These are phyloP conservation scores for Sclerotinia glacialis DNA, from an alignment of 2,329 filamentous ascomycete species.

Conservation along the genomic window DNA sequence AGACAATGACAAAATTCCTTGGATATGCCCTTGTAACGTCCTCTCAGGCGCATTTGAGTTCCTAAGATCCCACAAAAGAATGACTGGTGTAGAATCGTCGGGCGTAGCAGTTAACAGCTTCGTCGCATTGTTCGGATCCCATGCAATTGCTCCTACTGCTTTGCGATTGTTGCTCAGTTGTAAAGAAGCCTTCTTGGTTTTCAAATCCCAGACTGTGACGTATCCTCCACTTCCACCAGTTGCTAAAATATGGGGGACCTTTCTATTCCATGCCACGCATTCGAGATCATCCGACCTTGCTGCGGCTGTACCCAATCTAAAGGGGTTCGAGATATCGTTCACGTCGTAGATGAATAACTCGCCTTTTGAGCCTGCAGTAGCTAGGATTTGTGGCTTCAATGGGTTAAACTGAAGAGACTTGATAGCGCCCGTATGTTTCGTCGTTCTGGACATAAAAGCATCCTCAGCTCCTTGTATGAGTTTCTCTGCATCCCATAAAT, in stretches of 20 bases:
- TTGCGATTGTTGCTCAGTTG: slow-evolving; percentile 94
- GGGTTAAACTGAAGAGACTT: slow-evolving; percentile 98
- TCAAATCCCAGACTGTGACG: slow-evolving; percentile 97
- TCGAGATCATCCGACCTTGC: slow-evolving; percentile 94
- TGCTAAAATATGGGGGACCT: slow-evolving; percentile 92
- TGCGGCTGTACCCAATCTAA: slow-evolving; percentile 81
- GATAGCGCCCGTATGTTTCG: slow-evolving; percentile 88
- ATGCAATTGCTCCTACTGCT: slow-evolving; percentile 90
- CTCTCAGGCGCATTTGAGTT: slow-evolving; percentile 94
- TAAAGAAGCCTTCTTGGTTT: slow-evolving; percentile 94
- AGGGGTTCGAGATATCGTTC: slow-evolving; percentile 83
- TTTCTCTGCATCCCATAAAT: slow-evolving; percentile 86
- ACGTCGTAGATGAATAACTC: slow-evolving; percentile 96
- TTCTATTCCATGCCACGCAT: slow-evolving; percentile 97
- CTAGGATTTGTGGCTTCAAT: slow-evolving; percentile 82
- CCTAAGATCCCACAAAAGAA: slow-evolving; percentile 89
- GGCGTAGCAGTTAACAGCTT: slow-evolving; percentile 91
- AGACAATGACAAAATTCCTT: slow-evolving; percentile 87
- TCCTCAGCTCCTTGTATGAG: slow-evolving; percentile 59
- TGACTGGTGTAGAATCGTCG: slow-evolving; percentile 82
- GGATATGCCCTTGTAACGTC: slow-evolving; percentile 86
- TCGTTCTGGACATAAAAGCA: slow-evolving; percentile 79
- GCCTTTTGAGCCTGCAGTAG: slow-evolving; percentile 89
- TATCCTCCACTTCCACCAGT: slow-evolving; percentile 92
- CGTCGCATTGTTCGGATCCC: slow-evolving; percentile 94